Percentiles rank a stretch among this genome's conserved stretches.
phyloP scores from a whole-genome alignment of 106 monocot genomes.

The Dendrobium officinale region DNA sequence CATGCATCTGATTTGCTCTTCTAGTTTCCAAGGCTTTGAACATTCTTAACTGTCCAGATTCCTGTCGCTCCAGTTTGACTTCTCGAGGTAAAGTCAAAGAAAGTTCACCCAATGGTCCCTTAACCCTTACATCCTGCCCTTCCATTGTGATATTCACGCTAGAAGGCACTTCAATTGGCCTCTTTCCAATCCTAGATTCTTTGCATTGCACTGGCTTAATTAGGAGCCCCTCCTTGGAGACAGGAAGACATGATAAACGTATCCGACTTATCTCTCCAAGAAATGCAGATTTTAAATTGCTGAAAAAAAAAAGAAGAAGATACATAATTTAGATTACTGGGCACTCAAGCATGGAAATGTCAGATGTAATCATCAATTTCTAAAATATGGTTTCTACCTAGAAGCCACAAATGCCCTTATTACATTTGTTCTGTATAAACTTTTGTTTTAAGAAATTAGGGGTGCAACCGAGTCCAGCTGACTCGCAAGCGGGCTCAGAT shows the following conservation, averaged over 20 bases:
- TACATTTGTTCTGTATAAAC: no score
- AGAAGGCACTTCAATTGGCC: constrained; percentile 74
- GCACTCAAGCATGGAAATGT: no score
- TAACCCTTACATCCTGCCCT: constrained; percentile 78
- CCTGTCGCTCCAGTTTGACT: constrained; percentile 50
- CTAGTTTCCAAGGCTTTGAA: constrained; percentile 75
- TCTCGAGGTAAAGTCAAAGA: constrained; percentile 70
- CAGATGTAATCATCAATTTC: no score
- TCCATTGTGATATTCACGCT: constrained; percentile 63
- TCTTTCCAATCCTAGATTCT: constrained; percentile 91
- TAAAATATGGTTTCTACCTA: no score
- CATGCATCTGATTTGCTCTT: constrained; percentile 90
- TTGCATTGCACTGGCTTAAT: constrained; percentile 69
- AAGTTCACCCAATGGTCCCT: constrained; percentile 84
- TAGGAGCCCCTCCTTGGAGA: constrained; percentile 25
- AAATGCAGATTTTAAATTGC: constrained; percentile 60
- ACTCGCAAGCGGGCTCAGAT: no score
- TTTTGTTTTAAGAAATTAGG: no score
- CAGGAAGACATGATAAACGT: constrained; percentile 19
- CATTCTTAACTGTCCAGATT: constrained; percentile 66
- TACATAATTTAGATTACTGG: not conserved
- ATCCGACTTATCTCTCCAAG: constrained; percentile 50
- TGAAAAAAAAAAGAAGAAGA: constrained; percentile 20
- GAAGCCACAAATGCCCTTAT: no score
- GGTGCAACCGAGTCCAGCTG: no score